Evolutionary conservation across 208 protist species (phyloP).

Genomic region (Wallacemonas sp.): DNA sequence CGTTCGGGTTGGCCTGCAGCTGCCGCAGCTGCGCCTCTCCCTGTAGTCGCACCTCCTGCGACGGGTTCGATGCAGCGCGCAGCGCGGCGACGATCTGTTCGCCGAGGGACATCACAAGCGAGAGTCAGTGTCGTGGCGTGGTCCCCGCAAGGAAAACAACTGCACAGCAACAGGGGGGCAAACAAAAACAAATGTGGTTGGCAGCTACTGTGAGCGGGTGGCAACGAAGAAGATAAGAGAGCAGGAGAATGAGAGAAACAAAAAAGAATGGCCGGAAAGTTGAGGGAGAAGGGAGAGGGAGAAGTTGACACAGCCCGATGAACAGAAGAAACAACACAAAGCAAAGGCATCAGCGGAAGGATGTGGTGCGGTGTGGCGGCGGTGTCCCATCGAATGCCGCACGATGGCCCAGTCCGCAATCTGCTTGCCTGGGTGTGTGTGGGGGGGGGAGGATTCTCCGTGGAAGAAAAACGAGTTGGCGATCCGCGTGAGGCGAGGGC

Average conservation of each 20-base stretch:
- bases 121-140: too few relatives aligned
- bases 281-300: background rate
- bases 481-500: too few relatives aligned
- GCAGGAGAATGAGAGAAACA: constrained; percentile 2
- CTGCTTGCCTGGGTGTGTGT: too few relatives aligned
- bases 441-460: too few relatives aligned
- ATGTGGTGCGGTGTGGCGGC: too few relatives aligned
- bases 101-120: constrained; percentile 18
- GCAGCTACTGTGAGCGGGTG: background rate
- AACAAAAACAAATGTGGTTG: background rate
- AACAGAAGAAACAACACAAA: constrained; percentile 11
- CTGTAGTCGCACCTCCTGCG: constrained; percentile 40
- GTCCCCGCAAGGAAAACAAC: background rate
- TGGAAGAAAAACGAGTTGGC: too few relatives aligned
- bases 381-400: too few relatives aligned
- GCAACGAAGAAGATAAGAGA: background rate
- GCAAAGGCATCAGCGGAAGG: too few relatives aligned
- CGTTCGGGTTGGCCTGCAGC: constrained; percentile 37
- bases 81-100: constrained; percentile 68
- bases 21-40: constrained; percentile 63
- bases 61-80: constrained; percentile 53
- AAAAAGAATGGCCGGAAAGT: constrained; percentile 6
- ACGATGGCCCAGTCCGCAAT: too few relatives aligned
- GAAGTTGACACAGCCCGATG: background rate
- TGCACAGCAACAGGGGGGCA: background rate